phyloP scores from a whole-genome alignment of 2,329 filamentous ascomycete genomes.

The Triangularia verruculosa region DNA sequence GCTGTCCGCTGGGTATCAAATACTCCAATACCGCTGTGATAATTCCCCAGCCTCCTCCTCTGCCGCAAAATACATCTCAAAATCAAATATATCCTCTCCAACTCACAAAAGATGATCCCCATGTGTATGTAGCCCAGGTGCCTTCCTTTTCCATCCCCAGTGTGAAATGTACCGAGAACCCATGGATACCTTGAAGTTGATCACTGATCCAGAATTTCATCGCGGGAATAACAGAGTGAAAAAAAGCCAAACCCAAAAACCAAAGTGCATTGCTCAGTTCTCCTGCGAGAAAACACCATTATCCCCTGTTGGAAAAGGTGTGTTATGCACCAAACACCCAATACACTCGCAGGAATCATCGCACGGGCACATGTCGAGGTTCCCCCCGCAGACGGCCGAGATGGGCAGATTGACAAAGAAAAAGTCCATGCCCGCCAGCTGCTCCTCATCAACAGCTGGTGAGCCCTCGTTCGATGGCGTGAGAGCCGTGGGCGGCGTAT shows the following conservation, averaged over 20 bases:
- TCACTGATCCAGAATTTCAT: not conserved
- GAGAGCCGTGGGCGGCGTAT: conserved; percentile 40
- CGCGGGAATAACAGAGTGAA: not conserved
- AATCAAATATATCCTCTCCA: not conserved
- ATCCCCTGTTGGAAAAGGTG: conserved; percentile 28
- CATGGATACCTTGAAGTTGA: conserved; percentile 6
- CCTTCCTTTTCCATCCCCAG: not conserved
- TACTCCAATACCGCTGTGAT: not conserved
- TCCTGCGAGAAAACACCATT: not conserved
- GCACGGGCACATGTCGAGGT: conserved; percentile 52
- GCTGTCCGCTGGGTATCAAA: no score
- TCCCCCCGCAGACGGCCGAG: conserved; percentile 47
- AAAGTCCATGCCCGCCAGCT: conserved; percentile 51
- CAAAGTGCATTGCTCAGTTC: not conserved
- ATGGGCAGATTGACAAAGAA: conserved; percentile 57
- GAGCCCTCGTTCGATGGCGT: conserved; percentile 47
- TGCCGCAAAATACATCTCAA: not conserved
- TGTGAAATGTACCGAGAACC: not conserved
- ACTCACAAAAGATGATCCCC: not conserved
- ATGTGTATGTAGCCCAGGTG: not conserved
- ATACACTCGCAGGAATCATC: conserved; percentile 59
- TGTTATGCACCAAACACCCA: conserved; percentile 52
- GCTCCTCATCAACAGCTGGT: conserved; percentile 48
- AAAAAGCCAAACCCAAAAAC: not conserved
- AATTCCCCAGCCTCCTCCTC: not conserved